These are phyloP conservation scores for Spathaspora sp. DNA, from an alignment of 805 yeast genomes.

Conservation along the genomic window DNA sequence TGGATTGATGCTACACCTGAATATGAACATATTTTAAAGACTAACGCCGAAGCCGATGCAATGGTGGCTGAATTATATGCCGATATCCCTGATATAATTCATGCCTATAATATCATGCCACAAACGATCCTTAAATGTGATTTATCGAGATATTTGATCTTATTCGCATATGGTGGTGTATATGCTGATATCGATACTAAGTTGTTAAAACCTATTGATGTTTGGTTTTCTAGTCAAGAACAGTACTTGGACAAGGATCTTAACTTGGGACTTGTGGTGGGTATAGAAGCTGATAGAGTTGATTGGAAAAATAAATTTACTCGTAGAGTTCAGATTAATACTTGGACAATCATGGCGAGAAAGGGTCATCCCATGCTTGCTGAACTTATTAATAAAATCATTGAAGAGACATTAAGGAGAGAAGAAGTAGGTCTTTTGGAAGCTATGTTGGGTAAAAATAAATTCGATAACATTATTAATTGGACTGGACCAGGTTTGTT, in stretches of 20 bases:
- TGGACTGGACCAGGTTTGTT: slow-evolving; percentile 98
- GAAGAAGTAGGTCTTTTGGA: slow-evolving; percentile 43
- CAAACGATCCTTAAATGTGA: slow-evolving; percentile 83
- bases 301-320: slow-evolving; percentile 70
- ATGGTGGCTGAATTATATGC: slow-evolving; percentile 60
- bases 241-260: slow-evolving; percentile 23
- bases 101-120: slow-evolving; percentile 77
- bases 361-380: slow-evolving; percentile 87
- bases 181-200: slow-evolving; percentile 89
- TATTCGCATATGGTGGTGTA: slow-evolving; percentile 89
- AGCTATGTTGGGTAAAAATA: slow-evolving; percentile 2
- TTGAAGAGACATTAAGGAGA: slow-evolving; percentile 66
- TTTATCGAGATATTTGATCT: slow-evolving; percentile 81
- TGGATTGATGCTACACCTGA: slow-evolving; percentile 75
- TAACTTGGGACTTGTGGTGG: slow-evolving; percentile 72
- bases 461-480: slow-evolving; percentile 64
- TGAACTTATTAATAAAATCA: slow-evolving; percentile 75
- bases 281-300: slow-evolving; percentile 89
- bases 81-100: slow-evolving; percentile 67
- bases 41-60: slow-evolving; percentile 68
- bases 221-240: slow-evolving; percentile 61
- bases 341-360: slow-evolving; percentile 94
- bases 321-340: slow-evolving; percentile 89
- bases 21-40: slow-evolving; percentile 70
- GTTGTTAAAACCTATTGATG: slow-evolving; percentile 63